Base-by-base conservation (phyloP, 2,329 filamentous ascomycete species). In the Ophiosphaerella korrae region DNA sequence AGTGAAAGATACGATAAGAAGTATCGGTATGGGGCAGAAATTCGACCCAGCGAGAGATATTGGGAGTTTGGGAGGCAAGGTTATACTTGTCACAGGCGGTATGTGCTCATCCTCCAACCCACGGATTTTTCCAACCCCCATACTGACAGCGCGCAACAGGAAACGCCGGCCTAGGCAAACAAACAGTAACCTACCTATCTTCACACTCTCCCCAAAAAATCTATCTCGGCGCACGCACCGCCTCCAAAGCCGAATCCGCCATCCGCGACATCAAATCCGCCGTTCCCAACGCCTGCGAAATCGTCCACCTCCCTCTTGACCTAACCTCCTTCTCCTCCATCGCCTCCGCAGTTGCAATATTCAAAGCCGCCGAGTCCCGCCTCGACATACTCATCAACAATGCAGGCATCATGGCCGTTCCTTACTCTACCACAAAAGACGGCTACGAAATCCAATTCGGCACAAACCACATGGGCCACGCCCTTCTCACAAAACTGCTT, bases 381-480 rank as follows among this genome's bases (percentile, higher is more conserved):
- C 72, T 81, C 14, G 77, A 81, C 51, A 65, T 80, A 24, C 67
- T 80, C 3, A 68, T 80, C 48, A 72, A 75, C 63, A 80, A 81
- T 53, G 78, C 79, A 0, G 78, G 78, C 34, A 68, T 80, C 46
- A 76, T 74, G 68, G 68, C 67, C 0, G 55, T 48, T 0, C 67
- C 72, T 1, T 71, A 77, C 35, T 64, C 57, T 21, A 63, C 70
- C 2, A 81, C 78, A 0, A 66, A 72, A 14, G 78, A 82, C 37
- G 78, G 77, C 37, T 80, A 79, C 53, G 80, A 82, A 60, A 71
- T 77, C 29, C 78, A 81, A 44, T 77, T 82, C 49, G 80, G 77
- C 29, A 80, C 76, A 8, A 82, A 82, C 55, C 76, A 81, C 66
- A 66, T 82, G 53, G 80, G 78, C n/a, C 80, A 80, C 53, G 77